Percentiles rank a stretch among this genome's conserved stretches.
phyloP scores from a whole-genome alignment of 768 basidiomycete genomes.

The Rhodocollybia butyracea region DNA sequence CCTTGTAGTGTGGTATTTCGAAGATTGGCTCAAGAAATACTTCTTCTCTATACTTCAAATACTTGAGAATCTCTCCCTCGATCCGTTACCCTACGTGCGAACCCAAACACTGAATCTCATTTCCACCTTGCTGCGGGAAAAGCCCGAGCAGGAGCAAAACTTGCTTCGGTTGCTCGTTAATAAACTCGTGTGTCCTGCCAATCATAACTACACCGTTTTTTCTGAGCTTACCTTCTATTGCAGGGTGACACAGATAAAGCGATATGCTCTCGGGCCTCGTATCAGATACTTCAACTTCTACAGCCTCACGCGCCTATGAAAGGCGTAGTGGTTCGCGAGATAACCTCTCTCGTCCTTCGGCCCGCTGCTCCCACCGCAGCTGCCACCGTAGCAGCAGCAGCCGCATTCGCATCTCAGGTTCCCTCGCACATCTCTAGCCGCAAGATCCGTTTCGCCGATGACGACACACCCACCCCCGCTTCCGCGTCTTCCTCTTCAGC shows the following conservation, averaged over 20 bases:
- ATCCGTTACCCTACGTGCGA: conserved; percentile 85
- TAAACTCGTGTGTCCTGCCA: conserved; percentile 65
- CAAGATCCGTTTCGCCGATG: conserved; percentile 8
- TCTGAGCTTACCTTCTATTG: background rate
- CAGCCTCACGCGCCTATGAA: conserved; percentile 96
- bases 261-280: conserved; percentile 86
- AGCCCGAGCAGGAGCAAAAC: conserved; percentile 98
- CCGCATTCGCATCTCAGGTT: conserved; percentile 23
- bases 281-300: conserved; percentile 84
- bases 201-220: background rate
- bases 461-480: background rate
- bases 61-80: conserved; percentile 76
- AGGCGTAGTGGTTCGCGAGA: conserved; percentile 80
- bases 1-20: conserved; percentile 84
- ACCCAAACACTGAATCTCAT: conserved; percentile 80
- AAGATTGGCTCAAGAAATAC: conserved; percentile 97
- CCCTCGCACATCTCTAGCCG: conserved; percentile 16
- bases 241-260: conserved; percentile 89
- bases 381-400: conserved; percentile 16
- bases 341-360: conserved; percentile 73
- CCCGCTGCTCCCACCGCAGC: conserved; percentile 39
- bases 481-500: background rate
- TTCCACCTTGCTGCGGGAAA: conserved; percentile 76
- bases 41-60: conserved; percentile 91
- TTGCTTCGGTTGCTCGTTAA: conserved; percentile 88